Evolutionary conservation across 352 stramenopile species (phyloP), one percentile per base, ranked within the genome.

Genomic region (Phytophthora pisi): DNA sequence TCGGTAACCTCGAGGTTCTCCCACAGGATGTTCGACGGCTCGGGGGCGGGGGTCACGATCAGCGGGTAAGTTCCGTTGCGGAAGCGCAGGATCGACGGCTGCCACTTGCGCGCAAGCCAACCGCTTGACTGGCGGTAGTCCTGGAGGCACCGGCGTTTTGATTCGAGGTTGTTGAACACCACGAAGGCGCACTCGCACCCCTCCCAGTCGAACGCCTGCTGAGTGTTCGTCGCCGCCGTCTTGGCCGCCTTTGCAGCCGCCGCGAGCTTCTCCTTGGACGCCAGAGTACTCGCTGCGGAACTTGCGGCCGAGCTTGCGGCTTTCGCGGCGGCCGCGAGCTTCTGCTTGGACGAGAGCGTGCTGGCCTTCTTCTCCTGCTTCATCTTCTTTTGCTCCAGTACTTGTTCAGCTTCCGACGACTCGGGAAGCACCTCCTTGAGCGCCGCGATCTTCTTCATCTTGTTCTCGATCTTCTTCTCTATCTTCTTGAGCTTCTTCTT

Each of bases 161-260:
- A 95, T 57, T 95, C 88, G 23, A 94, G 57, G 50, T 94, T 88
- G 63, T 96, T 90, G 51, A 97, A 97, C n/a, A 95, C 84, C 9
- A 97, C 84, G 57, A 95, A 96, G 5, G 89, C 89, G 51, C 84
- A 93, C 30, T 90, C 74, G 16, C 82, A 92, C 3, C 77, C 81
- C 0, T 85, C 75, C 75, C 78, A 87, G 49, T 91, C 71, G 40
- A 91, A 89, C 6, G 72, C 77, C 23, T 70, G 65, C 30, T 79
- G 57, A 0, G 77, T 82, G 23, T 63, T 77, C 5, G 71, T 74
- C 16, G 68, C 64, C 9, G 68, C 68, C 2, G 23, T 59, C 34
- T 38, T 51, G 0, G 50, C 63, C 16, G 64, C 64, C 50, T 53
- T 59, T 4, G 70, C 72, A 13, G 74, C 75, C 0, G 70, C 56